phyloP scores from a whole-genome alignment of 2,329 filamentous ascomycete species.

The Neofusicoccum cordaticola region DNA sequence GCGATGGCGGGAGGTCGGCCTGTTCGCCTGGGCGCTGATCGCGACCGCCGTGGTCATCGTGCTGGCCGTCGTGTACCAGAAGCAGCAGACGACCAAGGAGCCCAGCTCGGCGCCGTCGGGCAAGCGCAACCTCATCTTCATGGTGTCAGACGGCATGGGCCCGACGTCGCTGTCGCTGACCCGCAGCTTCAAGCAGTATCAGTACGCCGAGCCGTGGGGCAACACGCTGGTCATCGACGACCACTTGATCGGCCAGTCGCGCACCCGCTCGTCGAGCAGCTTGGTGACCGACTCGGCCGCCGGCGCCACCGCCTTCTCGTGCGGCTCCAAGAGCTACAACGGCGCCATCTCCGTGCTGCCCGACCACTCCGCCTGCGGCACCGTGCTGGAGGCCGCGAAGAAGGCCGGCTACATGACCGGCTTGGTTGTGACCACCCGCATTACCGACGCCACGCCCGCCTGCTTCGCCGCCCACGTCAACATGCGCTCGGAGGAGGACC shows the following conservation, averaged over 20 bases:
- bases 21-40: conserved; percentile 79
- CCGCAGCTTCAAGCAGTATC: conserved; percentile 77
- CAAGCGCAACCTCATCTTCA: conserved; percentile 95
- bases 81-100: conserved; percentile 46
- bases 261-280: conserved; percentile 79
- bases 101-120: conserved; percentile 44
- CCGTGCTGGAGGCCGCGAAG: conserved; percentile 90
- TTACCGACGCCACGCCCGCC: conserved; percentile 94
- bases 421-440: conserved; percentile 87
- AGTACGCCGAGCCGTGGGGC: conserved; percentile 67
- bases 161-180: conserved; percentile 87
- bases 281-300: conserved; percentile 94
- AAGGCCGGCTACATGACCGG: conserved; percentile 88
- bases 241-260: conserved; percentile 85
- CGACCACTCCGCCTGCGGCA: conserved; percentile 82
- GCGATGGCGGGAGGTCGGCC: conserved; percentile 68
- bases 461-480: conserved; percentile 91
- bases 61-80: conserved; percentile 77
- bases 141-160: conserved; percentile 99
- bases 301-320: conserved; percentile 95
- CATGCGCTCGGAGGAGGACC: conserved; percentile 75
- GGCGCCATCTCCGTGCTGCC: conserved; percentile 89
- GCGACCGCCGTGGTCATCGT: conserved; percentile 77
- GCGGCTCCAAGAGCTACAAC: conserved; percentile 92
- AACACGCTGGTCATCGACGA: conserved; percentile 78